Conservation (phyloP, 23 red algal species). For the Porphyridium purpureum region DNA sequence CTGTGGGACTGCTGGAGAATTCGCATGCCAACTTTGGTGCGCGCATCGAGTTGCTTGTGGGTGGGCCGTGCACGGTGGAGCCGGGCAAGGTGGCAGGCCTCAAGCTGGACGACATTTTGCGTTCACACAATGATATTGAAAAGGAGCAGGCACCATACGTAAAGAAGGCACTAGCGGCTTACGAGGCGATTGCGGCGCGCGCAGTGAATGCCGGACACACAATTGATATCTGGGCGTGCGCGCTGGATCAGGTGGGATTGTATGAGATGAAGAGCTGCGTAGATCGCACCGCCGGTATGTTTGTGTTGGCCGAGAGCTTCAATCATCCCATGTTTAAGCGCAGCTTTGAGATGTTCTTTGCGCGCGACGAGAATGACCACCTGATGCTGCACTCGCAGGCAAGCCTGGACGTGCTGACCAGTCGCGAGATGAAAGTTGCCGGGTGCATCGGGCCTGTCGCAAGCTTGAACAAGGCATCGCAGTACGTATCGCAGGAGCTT, state of each 20-base stretch:
- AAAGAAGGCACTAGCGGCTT: conserved; percentile 67
- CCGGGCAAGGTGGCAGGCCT: conserved; percentile 85
- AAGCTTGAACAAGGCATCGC: conserved; percentile 55
- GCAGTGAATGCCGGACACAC: conserved; percentile 95
- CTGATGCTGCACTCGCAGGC: conserved; percentile 50
- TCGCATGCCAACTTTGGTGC: conserved; percentile 52
- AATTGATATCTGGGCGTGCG: conserved; percentile 70
- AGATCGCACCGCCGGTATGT: conserved; percentile 91
- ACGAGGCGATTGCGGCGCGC: conserved; percentile 66
- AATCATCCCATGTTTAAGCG: conserved; percentile 94
- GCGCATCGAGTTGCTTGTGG: conserved; percentile 53
- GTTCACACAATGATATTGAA: conserved; percentile 94
- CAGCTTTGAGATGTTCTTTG: conserved; percentile 92
- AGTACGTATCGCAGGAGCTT: conserved; percentile 57
- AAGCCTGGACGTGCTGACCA: conserved; percentile 51
- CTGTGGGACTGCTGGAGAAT: conserved; percentile 72
- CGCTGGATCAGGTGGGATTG: conserved; percentile 89
- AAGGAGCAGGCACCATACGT: conserved; percentile 92
- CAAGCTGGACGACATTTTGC: conserved; percentile 73
- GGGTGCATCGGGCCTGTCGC: conserved; percentile 81
- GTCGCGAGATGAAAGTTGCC: conserved; percentile 81
- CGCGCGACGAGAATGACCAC: conserved; percentile 19
- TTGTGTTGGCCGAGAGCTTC: conserved; percentile 83
- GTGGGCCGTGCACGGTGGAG: conserved; percentile 60
- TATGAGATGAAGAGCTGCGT: conserved; percentile 99